These are phyloP conservation scores for Suillus lakei DNA, from an alignment of 768 basidiomycete genomes.

Conservation along the genomic window DNA sequence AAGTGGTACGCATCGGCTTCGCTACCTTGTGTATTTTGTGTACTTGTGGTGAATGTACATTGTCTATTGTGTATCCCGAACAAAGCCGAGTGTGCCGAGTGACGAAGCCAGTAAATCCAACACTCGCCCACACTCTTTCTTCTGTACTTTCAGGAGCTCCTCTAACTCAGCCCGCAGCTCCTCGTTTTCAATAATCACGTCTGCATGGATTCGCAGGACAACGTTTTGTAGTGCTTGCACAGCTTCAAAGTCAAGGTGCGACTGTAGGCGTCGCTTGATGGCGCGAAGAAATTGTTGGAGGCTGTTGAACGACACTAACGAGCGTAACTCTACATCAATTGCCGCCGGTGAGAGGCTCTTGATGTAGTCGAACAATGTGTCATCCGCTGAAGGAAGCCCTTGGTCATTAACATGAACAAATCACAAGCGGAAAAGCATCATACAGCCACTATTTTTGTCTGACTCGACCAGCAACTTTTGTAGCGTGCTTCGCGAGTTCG, in stretches of 20 bases:
- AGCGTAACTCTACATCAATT: constrained; percentile 88
- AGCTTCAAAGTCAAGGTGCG: constrained; percentile 92
- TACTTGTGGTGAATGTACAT: constrained; percentile 26
- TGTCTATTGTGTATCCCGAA: constrained; percentile 58
- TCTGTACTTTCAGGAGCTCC: constrained; percentile 65
- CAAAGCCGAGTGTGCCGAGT: constrained; percentile 76
- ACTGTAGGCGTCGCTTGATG: constrained; percentile 70
- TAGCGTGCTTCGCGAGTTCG: constrained; percentile 69
- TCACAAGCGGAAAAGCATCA: constrained; percentile 35
- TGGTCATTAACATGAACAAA: constrained; percentile 11
- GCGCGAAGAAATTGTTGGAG: constrained; percentile 75
- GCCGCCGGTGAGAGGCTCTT: constrained; percentile 91
- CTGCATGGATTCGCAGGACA: constrained; percentile 85
- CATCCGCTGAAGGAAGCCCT: constrained; percentile 52
- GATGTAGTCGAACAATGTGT: constrained; percentile 80
- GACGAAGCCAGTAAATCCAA: constrained; percentile 76
- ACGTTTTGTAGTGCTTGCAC: constrained; percentile 88
- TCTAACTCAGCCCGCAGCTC: constrained; percentile 67
- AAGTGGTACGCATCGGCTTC: not conserved
- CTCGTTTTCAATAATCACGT: constrained; percentile 70
- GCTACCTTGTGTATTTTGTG: not conserved
- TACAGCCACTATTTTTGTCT: constrained; percentile 67
- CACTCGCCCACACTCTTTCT: constrained; percentile 77
- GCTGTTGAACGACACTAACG: constrained; percentile 66
- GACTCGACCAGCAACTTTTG: constrained; percentile 64